Evolutionary conservation across 2,329 filamentous ascomycete genomes (phyloP).

Genomic region (Falciphora oryzae): DNA sequence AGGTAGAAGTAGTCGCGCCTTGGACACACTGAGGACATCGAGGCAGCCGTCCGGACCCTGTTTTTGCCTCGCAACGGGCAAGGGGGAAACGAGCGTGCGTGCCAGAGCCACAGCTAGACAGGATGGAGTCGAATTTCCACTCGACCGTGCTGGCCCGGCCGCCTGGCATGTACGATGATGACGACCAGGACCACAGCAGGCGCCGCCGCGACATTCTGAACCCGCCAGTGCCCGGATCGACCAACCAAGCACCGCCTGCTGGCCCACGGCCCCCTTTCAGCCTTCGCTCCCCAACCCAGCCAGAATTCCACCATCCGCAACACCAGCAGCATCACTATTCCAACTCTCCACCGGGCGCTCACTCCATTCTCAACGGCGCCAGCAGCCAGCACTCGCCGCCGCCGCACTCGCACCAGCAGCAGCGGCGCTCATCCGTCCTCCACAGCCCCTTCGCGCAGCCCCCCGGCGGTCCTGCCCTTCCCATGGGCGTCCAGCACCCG

Average conservation of each 20-base stretch:
- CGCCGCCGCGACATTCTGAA: conserved; percentile 43
- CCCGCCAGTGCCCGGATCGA: conserved; percentile 19
- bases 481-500: conserved; percentile 2
- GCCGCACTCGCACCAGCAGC: conserved; percentile 15
- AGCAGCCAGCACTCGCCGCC: conserved; percentile 8
- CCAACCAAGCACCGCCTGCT: conserved; percentile 8
- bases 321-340: conserved; percentile 21
- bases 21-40: not conserved
- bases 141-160: conserved; percentile 45
- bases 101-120: conserved; percentile 6
- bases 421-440: conserved; percentile 13
- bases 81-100: not conserved
- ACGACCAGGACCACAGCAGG: conserved; percentile 28
- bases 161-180: conserved; percentile 31
- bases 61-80: not conserved
- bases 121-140: conserved; percentile 43
- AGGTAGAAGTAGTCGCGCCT: conserved; percentile 3
- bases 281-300: conserved; percentile 43
- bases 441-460: conserved; percentile 7
- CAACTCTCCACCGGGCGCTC: conserved; percentile 24
- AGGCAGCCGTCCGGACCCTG: not conserved
- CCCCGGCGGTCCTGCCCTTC: not conserved
- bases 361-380: conserved; percentile 25
- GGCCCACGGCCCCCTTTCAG: conserved; percentile 35
- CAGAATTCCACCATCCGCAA: conserved; percentile 29